Conservation (phyloP, 805 yeast genomes). For the Lipomyces yamanashiensis region DNA sequence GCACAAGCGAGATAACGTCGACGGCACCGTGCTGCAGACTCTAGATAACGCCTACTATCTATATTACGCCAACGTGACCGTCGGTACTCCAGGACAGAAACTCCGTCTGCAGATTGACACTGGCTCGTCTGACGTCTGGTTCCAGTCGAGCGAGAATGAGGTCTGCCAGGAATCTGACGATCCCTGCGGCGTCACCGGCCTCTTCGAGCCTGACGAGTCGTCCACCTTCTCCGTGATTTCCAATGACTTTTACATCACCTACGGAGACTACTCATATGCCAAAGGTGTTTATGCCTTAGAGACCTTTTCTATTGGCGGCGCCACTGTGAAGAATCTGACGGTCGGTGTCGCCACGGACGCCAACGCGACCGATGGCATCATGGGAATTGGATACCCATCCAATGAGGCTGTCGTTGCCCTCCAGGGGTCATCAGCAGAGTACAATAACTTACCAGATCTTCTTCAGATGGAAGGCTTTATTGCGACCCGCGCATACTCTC, state of each 20-base stretch:
- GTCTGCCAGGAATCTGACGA: conserved; percentile 39
- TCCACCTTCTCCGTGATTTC: conserved; percentile 37
- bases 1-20: not conserved
- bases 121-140: conserved; percentile 79
- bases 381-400: conserved; percentile 49
- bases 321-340: conserved; percentile 56
- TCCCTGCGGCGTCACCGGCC: conserved; percentile 40
- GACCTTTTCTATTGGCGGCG: conserved; percentile 56
- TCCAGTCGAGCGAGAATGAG: conserved; percentile 41
- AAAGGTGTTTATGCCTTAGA: conserved; percentile 69
- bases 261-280: conserved; percentile 56
- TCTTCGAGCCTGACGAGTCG: conserved; percentile 43
- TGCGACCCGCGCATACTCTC: conserved; percentile 60
- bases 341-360: conserved; percentile 76
- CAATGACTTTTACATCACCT: conserved; percentile 46
- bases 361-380: conserved; percentile 62
- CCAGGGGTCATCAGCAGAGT: conserved; percentile 42
- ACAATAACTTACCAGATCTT: conserved; percentile 69
- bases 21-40: conserved; percentile 21
- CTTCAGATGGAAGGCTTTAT: conserved; percentile 64
- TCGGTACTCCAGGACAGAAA: conserved; percentile 64
- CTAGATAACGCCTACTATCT: conserved; percentile 35
- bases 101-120: conserved; percentile 68
- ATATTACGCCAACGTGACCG: conserved; percentile 43
- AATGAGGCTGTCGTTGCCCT: conserved; percentile 42